Percentiles rank a stretch among this genome's conserved stretches.
Conservation (phyloP, 257 asterid genomes). For the Apocynum venetum region DNA sequence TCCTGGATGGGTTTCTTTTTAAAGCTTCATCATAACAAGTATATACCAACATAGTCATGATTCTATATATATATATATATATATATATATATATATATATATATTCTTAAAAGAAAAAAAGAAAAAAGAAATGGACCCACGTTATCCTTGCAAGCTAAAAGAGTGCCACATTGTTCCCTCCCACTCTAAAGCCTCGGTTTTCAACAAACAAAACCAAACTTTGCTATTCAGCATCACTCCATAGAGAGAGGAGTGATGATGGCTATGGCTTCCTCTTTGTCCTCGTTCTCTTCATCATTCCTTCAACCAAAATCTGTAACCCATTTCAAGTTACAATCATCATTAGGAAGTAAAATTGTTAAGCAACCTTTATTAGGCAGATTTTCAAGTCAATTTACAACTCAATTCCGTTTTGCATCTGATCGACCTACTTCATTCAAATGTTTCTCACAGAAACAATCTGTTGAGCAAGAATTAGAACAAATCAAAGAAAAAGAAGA, state of each 20-base stretch:
- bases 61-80: no score
- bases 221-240: not conserved
- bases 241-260: not conserved
- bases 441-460: constrained; percentile 43
- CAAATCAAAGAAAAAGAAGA: constrained; percentile 37
- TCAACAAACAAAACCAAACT: no score
- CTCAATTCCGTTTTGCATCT: constrained; percentile 5
- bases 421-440: constrained; percentile 27
- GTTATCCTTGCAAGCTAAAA: no score
- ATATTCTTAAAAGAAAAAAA: no score
- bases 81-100: no score
- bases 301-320: constrained; percentile 21
- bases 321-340: constrained; percentile 5
- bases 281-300: constrained; percentile 32
- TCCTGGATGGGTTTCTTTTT: no score
- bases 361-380: not conserved
- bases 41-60: no score
- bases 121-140: no score
- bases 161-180: no score
- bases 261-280: constrained; percentile 31
- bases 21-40: no score
- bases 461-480: constrained; percentile 31
- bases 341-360: not conserved
- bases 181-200: no score
- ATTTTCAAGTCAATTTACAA: constrained; percentile 9